Evolutionary conservation across 2,329 filamentous ascomycete genomes (phyloP), one percentile per base, ranked within the genome.

Genomic region (Fusarium veterinarium): DNA sequence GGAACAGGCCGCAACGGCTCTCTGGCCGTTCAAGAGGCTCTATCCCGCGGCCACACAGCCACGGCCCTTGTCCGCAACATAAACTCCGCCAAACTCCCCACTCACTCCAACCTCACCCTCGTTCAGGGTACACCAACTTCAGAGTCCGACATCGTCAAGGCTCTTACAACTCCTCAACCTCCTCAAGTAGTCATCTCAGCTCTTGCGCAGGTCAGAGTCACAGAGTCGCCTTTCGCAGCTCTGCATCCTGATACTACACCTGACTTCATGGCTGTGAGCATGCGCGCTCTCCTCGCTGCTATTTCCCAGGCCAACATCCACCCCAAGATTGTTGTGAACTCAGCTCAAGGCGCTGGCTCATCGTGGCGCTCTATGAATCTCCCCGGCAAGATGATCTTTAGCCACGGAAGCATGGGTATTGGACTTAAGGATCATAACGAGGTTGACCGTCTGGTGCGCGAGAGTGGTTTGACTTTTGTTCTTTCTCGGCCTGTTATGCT

Each of bases 1-100:
- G 70, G 66, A 30, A 73, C 70, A 11, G 70, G 70, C 6, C 70
- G 70, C 13, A 73, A 73, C 9, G 70, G 70, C 44, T 73, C 70
- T 3, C 8, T 73, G 6, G 66, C 44, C 1, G 20, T 73, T 0
- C 48, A 71, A 40, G 70, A 73, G 8, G 70, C 70, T 4, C 60
- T 73, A 0, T 56, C 61, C 1, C 33, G 48, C 0, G 70, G 66
- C 2, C 70, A 73, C 5, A 73, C 70, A 12, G 57, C 64, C 10
- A 73, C 70, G 0, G 70, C 70, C 2, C 66, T 72, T 0, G 51
- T 72, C 28, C 69, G 69, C 42, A 59, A 61, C 25, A 46, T 41
- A 11, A 42, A 52, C 6, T 52, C 41, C 3, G 23, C 51, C 30
- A 69, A 60, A 17, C 13, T 72, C 0, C 30, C 56, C 1, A 9